Conservation (phyloP, 345 rosid genomes). For the Bruguiera parviflora region DNA sequence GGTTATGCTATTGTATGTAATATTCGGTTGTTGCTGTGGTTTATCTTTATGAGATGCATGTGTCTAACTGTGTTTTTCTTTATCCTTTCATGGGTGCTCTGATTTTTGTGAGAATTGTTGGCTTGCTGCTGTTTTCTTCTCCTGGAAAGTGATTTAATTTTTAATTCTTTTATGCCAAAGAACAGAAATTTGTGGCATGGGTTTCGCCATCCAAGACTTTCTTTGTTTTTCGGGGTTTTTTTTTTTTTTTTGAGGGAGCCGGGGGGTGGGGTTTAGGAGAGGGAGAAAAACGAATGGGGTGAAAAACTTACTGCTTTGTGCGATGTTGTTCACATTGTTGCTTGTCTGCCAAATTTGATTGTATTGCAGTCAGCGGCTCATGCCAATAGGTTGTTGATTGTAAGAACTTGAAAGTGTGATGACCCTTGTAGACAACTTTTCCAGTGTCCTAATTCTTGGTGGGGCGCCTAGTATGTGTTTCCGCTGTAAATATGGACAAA, state of each 20-base stretch:
- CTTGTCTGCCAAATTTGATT: too few relatives aligned
- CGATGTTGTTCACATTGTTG: too few relatives aligned
- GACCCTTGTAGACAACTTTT: neutral
- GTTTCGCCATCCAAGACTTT: neutral
- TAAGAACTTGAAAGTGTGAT: neutral
- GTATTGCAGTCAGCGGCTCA: neutral
- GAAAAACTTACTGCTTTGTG: too few relatives aligned
- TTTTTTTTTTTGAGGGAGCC: neutral
- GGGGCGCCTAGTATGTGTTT: constrained; percentile 59
- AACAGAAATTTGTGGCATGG: neutral
- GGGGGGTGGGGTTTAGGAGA: too few relatives aligned
- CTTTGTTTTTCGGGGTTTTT: too few relatives aligned
- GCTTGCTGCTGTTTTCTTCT: neutral
- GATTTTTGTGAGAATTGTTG: neutral
- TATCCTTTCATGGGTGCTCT: neutral
- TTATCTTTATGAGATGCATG: too few relatives aligned
- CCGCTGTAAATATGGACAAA: constrained; percentile 80
- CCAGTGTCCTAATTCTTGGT: constrained; percentile 74
- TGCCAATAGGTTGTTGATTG: neutral
- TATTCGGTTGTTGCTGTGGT: too few relatives aligned
- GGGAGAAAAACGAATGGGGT: too few relatives aligned
- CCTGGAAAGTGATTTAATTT: neutral
- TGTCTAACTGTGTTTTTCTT: too few relatives aligned
- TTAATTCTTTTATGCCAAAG: neutral
- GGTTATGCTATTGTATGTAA: neutral